phyloP scores from a whole-genome alignment of 2,329 filamentous ascomycete species.

The Fonsecaea pedrosoi region DNA sequence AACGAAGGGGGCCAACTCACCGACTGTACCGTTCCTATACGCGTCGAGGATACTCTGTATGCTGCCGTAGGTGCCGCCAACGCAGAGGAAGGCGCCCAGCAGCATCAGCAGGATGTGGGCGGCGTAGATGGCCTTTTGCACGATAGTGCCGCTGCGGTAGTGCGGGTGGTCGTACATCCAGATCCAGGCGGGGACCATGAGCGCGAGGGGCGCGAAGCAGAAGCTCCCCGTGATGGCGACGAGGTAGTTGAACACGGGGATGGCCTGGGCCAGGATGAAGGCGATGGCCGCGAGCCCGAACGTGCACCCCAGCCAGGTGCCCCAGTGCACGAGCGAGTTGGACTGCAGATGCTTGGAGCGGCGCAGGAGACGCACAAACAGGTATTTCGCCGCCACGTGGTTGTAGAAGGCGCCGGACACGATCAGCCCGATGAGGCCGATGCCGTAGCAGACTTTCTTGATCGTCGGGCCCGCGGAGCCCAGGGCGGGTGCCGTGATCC shows the following conservation, averaged over 20 bases:
- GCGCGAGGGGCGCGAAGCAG: constrained; percentile 59
- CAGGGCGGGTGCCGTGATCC: constrained; percentile 56
- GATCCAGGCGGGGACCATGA: constrained; percentile 57
- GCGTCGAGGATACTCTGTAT: constrained; percentile 40
- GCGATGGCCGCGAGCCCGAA: constrained; percentile 51
- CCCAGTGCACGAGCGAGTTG: constrained; percentile 60
- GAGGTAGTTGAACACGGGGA: constrained; percentile 63
- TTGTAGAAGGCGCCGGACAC: constrained; percentile 54
- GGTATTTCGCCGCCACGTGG: constrained; percentile 58
- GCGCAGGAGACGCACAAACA: constrained; percentile 63
- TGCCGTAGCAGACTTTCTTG: constrained; percentile 55
- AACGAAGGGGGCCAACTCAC: constrained; percentile 27
- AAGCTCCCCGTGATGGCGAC: constrained; percentile 58
- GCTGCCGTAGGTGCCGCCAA: constrained; percentile 55
- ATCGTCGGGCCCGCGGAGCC: constrained; percentile 49
- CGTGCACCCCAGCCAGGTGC: constrained; percentile 58
- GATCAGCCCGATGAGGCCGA: constrained; percentile 45
- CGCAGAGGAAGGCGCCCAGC: constrained; percentile 54
- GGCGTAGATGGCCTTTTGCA: constrained; percentile 48
- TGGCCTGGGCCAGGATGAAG: constrained; percentile 61
- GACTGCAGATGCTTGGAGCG: constrained; percentile 58
- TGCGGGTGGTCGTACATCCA: constrained; percentile 59
- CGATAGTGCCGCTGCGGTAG: constrained; percentile 48
- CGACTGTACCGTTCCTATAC: constrained; percentile 38
- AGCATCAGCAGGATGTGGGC: constrained; percentile 53